Conservation (phyloP, 2,329 filamentous ascomycete species). For the Basipetospora chlamydospora region DNA sequence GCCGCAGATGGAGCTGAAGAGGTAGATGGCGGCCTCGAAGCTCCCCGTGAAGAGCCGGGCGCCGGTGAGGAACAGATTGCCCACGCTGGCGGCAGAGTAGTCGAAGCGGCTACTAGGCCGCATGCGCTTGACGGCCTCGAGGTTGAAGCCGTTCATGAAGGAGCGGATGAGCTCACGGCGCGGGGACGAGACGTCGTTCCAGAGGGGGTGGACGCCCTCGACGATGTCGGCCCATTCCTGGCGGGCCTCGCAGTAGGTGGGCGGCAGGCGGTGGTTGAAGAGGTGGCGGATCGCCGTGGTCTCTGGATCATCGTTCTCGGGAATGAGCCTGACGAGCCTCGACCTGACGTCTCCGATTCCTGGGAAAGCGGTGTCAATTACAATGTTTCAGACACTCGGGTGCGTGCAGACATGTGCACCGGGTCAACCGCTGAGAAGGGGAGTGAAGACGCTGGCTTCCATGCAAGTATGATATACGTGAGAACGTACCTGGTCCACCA, state of each 20-base stretch:
- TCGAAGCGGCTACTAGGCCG: conserved; percentile 62
- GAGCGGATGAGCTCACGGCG: conserved; percentile 67
- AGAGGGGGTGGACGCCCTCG: conserved; percentile 65
- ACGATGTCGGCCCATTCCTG: conserved; percentile 81
- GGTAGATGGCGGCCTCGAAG: conserved; percentile 84
- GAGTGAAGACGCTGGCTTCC: too few species aligned
- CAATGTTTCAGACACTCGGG: conserved; percentile 1
- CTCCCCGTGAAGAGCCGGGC: conserved; percentile 83
- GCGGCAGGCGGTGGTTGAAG: conserved; percentile 74
- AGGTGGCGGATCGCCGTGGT: conserved; percentile 63
- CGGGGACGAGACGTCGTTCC: conserved; percentile 53
- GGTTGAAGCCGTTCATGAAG: conserved; percentile 60
- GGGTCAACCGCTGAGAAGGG: too few species aligned
- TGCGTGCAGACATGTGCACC: too few species aligned
- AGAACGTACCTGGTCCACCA: conserved; percentile 65
- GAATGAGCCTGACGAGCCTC: conserved; percentile 80
- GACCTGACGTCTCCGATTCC: conserved; percentile 37
- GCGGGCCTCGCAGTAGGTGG: conserved; percentile 45
- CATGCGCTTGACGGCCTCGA: conserved; percentile 65
- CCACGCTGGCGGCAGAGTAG: conserved; percentile 61
- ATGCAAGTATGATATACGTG: too few species aligned
- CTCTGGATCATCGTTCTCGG: conserved; percentile 45
- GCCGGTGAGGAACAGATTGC: conserved; percentile 70
- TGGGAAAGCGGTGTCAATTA: conserved; percentile 27
- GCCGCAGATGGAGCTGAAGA: conserved; percentile 75